Base-by-base conservation (phyloP, 352 stramenopile genomes). In the Phytophthora agathidicida region DNA sequence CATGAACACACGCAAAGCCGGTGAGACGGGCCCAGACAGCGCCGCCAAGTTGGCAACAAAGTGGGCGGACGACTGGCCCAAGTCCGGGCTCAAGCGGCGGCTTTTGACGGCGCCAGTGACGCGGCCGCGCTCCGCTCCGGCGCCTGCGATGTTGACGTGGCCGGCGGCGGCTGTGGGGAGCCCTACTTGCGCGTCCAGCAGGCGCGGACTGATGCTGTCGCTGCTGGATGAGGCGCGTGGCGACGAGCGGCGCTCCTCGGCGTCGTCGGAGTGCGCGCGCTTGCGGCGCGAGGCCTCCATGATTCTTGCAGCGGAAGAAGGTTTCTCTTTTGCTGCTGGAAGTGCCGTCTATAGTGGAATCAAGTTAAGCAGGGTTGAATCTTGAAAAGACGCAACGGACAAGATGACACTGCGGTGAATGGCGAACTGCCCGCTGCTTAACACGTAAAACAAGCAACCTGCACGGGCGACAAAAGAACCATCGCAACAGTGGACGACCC, bases 261-360 rank as follows among this genome's bases (percentile, higher is more conserved):
- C 60, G 13, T 74, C 61, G 6, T 77, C 61, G 17, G 77, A n/a
- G n/a, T n/a, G 52, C 24, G 61, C 38, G 48, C 75, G 71, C 60
- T 85, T 84, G 41, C 71, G 68, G 20, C 56, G 50, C n/a, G 33
- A 22, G 14, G 22, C 13, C 33, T 84, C 56, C 71, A 75, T 81
- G 31, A 36, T 54, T 41, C 35, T 51, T 37, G 8, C 28, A 30
- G 16, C 13, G 20, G 38, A 35, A 5, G 14, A 53, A 41, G 26
- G 28, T 51, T 50, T 49, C 33, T 53, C 28, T 51, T 50, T 49
- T 27, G 48, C 28, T 54, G 37, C 23, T 47, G 39, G 24, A 52
- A 59, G 47, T 48, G 30, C 10, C 14, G 22, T n/a, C 28, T 42
- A 20, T 55, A 47, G 2, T n/a, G 28, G 30, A 28, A 22, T 24